Base-by-base conservation (phyloP, 257 asterid genomes). In the Gardenia jasminoides region DNA sequence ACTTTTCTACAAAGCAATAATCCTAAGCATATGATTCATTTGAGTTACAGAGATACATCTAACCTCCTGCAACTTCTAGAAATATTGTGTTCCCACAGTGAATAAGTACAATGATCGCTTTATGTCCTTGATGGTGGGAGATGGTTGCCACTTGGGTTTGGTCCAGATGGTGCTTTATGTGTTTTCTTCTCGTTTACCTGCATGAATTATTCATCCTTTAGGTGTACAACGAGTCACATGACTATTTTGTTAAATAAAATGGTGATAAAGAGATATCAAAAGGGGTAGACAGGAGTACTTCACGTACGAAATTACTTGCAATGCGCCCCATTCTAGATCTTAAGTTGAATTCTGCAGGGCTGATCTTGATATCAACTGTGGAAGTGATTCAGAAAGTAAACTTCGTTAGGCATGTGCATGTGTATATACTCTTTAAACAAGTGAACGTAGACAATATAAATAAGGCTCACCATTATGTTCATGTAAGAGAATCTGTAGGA, bases 61-160 rank as follows among this genome's bases (percentile, higher is more conserved):
- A 75, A 67, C 80, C 83, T 74, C 83, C 78, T 47, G 47, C 77
- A 58, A 78, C 78, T 58, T 24, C 22, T 72, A 67, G 64, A 79
- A 85, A 84, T 75, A 65, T 67, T 52, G 47, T 67, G 80, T 69
- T 79, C 79, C 70, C 26, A 48, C 81, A 28, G 36, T 48, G 19
- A 24, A n/a, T 56, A 71, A 82, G 46, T 76, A 80, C 82, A 62
- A 65, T 77, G 54, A 46, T 76, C 20, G 67, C 47, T 80, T 83
- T 84, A 86, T 68, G 77, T 75, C 77, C 74, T 89, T 56, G 89
- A 76, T 79, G 97, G 94, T 71, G 91, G 90, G 36, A 70, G 89
- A 59, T 84, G 89, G 82, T 92, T 89, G 81, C 92, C 94, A 70
- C 75, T 79, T 4, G 97, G 93, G 80, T 88, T 90, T 24, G 94